phyloP scores from a whole-genome alignment of 495 filamentous ascomycete species.

The Podospora comata region DNA sequence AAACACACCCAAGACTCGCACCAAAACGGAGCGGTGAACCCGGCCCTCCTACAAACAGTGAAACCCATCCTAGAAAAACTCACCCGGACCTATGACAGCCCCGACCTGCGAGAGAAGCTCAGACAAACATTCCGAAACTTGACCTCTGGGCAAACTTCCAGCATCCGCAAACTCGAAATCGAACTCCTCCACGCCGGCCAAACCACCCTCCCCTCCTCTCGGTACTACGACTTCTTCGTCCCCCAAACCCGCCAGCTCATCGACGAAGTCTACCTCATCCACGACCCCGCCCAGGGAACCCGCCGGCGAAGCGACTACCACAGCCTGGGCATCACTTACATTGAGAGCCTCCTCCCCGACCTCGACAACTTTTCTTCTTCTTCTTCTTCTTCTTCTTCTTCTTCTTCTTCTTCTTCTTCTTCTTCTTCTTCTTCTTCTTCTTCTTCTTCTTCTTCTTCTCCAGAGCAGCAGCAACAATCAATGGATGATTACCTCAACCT shows the following conservation, averaged over 20 bases:
- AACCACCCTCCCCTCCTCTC: constrained; percentile 31
- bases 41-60: constrained; percentile 30
- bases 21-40: constrained; percentile 16
- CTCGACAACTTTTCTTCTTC: constrained; percentile 21
- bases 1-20: constrained; percentile 32
- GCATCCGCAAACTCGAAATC: constrained; percentile 43
- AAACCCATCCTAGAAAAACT: constrained; percentile 30
- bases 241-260: constrained; percentile 35
- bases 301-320: constrained; percentile 39
- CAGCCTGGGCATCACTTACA: constrained; percentile 33
- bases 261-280: constrained; percentile 39
- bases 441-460: constrained; percentile 4
- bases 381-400: constrained; percentile 10
- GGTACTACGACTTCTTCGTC: constrained; percentile 36
- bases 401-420: constrained; percentile 11
- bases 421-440: constrained; percentile 11
- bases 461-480: neutral
- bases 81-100: constrained; percentile 22
- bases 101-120: constrained; percentile 28
- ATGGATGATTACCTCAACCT: constrained; percentile 12
- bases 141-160: constrained; percentile 32
- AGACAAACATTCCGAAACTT: constrained; percentile 29
- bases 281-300: constrained; percentile 30
- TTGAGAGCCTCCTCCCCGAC: constrained; percentile 35
- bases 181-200: constrained; percentile 45